phyloP scores from a whole-genome alignment of 331 rosid species.

The Rosa hybrid region DNA sequence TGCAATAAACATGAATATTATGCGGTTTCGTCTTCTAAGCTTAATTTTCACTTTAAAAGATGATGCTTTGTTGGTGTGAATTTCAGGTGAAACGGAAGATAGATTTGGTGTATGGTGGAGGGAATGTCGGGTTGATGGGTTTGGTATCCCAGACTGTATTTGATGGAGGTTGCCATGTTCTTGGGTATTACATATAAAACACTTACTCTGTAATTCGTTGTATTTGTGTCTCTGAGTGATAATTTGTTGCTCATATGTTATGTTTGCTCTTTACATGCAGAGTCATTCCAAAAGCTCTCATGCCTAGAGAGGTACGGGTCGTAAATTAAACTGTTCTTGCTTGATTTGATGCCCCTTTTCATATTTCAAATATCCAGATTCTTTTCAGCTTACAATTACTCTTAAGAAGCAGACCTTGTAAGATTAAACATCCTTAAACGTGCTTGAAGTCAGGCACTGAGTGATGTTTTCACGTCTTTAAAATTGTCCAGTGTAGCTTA shows the following conservation, averaged over 20 bases:
- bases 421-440: neutral
- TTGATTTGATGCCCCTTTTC: neutral
- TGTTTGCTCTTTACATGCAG: slow-evolving; percentile 48
- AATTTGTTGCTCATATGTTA: slow-evolving; percentile 26
- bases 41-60: slow-evolving; percentile 6
- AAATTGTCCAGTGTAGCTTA: neutral
- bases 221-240: slow-evolving; percentile 13
- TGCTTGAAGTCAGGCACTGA: neutral
- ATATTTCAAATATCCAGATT: neutral
- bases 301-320: slow-evolving; percentile 78
- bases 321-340: neutral
- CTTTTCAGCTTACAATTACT: neutral
- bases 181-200: slow-evolving; percentile 63
- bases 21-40: slow-evolving; percentile 14
- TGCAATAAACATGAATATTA: neutral
- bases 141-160: slow-evolving; percentile 73
- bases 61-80: slow-evolving; percentile 19
- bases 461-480: neutral
- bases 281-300: slow-evolving; percentile 90
- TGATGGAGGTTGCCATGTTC: slow-evolving; percentile 88
- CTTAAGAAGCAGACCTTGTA: neutral
- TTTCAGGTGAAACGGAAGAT: slow-evolving; percentile 80
- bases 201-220: slow-evolving; percentile 6
- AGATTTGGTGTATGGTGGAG: slow-evolving; percentile 95
- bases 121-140: slow-evolving; percentile 93